A percentile compares a stretch with the other conserved stretches of the same genome.
phyloP scores from a whole-genome alignment of 495 filamentous ascomycete species.

The Aspergillus coremiiformis region DNA sequence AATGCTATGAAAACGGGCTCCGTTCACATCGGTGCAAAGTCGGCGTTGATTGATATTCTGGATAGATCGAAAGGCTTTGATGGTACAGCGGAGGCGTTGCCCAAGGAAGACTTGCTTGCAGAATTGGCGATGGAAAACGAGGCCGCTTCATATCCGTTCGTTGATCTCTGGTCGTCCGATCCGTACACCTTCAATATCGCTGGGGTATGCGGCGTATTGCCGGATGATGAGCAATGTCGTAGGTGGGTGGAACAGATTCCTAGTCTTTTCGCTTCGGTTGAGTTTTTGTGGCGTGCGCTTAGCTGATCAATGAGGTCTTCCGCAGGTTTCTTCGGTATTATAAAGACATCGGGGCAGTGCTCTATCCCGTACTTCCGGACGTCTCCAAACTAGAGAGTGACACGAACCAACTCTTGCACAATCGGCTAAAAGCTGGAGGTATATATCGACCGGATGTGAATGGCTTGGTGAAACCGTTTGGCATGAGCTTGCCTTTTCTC shows the following conservation, averaged over 20 bases:
- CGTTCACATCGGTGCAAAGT: conserved; percentile 51
- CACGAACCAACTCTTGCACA: conserved; percentile 58
- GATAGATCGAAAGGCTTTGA: conserved; percentile 33
- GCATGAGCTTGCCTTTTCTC: conserved; percentile 34
- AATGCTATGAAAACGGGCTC: conserved; percentile 39
- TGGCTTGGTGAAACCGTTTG: conserved; percentile 36
- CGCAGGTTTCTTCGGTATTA: conserved; percentile 63
- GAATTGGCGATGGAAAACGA: conserved; percentile 78
- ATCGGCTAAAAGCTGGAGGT: conserved; percentile 47
- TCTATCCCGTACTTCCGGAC: conserved; percentile 74
- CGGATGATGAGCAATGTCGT: conserved; percentile 53
- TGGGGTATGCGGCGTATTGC: conserved; percentile 61
- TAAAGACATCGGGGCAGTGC: conserved; percentile 66
- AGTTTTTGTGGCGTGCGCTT: background rate
- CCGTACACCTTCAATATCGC: conserved; percentile 64
- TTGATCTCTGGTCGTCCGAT: conserved; percentile 55
- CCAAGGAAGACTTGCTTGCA: conserved; percentile 71
- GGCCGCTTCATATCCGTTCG: conserved; percentile 69
- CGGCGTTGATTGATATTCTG: conserved; percentile 46
- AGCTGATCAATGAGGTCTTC: background rate
- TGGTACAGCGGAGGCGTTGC: conserved; percentile 45
- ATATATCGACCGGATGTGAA: conserved; percentile 32
- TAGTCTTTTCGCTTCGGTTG: background rate
- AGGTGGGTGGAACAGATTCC: conserved; percentile 32
- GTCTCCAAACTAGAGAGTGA: conserved; percentile 57